Percentiles rank a stretch among this genome's conserved stretches.
These are phyloP conservation scores for Cladosporium austrohemisphaericum DNA, from an alignment of 2,329 filamentous ascomycete genomes.

Conservation along the genomic window DNA sequence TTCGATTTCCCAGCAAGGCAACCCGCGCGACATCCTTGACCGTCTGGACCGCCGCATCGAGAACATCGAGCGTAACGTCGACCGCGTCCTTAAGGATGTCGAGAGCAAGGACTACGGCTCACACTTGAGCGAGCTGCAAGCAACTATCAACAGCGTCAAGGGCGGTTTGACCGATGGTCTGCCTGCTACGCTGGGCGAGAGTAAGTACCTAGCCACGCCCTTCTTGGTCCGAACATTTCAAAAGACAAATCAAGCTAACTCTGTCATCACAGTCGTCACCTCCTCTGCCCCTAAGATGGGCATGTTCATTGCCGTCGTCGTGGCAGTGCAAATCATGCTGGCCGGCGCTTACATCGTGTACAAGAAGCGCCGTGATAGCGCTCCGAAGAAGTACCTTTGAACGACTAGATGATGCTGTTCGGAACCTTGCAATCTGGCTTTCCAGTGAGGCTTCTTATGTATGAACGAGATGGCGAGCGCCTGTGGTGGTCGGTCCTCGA, in stretches of 20 bases:
- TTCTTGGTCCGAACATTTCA: neutral
- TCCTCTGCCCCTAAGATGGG: constrained; percentile 55
- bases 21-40: constrained; percentile 12
- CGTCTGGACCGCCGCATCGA: constrained; percentile 44
- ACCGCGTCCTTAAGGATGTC: constrained; percentile 51
- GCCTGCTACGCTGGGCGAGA: constrained; percentile 47
- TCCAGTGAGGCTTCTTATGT: neutral
- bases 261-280: constrained; percentile 44
- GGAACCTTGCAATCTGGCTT: too few relatives aligned
- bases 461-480: neutral
- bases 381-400: constrained; percentile 88
- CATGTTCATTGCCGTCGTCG: constrained; percentile 64
- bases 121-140: constrained; percentile 52
- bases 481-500: too few relatives aligned
- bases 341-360: constrained; percentile 69
- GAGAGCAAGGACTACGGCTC: constrained; percentile 56
- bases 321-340: constrained; percentile 71
- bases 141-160: constrained; percentile 52
- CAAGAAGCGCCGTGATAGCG: constrained; percentile 69
- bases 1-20: constrained; percentile 13
- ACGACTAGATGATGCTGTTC: too few relatives aligned
- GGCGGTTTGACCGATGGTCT: constrained; percentile 50
- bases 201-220: constrained; percentile 38
- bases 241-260: constrained; percentile 10
- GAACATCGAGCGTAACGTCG: constrained; percentile 51